These are phyloP conservation scores for Lepiota brunneoincarnata DNA, from an alignment of 768 basidiomycete species.

Conservation along the genomic window DNA sequence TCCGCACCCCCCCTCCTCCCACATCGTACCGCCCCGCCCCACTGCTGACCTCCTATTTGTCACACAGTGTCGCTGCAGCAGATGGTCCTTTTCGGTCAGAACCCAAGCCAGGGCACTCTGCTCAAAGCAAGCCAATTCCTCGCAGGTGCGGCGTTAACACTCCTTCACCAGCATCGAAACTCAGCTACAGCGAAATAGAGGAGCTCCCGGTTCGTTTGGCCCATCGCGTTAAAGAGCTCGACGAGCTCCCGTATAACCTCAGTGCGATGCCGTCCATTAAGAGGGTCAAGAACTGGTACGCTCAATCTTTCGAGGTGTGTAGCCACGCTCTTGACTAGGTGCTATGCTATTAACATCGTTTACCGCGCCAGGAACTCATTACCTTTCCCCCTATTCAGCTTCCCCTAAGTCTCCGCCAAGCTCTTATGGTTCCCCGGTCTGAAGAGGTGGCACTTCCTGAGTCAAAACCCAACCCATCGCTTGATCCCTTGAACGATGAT, in stretches of 20 bases:
- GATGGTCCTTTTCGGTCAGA: constrained; percentile 97
- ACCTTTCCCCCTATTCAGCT: constrained; percentile 78
- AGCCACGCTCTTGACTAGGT: no score
- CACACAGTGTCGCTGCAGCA: constrained; percentile 86
- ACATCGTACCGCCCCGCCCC: constrained; percentile 46
- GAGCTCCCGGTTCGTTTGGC: constrained; percentile 94
- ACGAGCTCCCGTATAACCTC: constrained; percentile 89
- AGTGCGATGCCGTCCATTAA: constrained; percentile 89
- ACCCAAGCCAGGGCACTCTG: constrained; percentile 91
- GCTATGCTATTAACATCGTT: no score
- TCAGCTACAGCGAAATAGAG: constrained; percentile 44
- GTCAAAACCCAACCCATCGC: constrained; percentile 77
- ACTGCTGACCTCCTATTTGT: background rate
- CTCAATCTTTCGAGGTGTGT: constrained; percentile 93
- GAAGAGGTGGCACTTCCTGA: constrained; percentile 59
- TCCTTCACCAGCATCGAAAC: background rate
- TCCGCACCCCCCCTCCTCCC: constrained; percentile 28
- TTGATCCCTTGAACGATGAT: constrained; percentile 40
- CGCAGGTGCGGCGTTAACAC: constrained; percentile 43
- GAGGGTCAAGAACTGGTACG: constrained; percentile 98
- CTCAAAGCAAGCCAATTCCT: constrained; percentile 91
- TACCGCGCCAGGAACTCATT: constrained; percentile 72
- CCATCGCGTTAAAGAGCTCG: constrained; percentile 94
- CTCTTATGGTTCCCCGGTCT: constrained; percentile 49
- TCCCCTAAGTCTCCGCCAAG: constrained; percentile 63